Percentiles rank a stretch among this genome's conserved stretches.
Evolutionary conservation across 495 filamentous ascomycete genomes (phyloP).

Genomic region (Penicillium pancosmium): DNA sequence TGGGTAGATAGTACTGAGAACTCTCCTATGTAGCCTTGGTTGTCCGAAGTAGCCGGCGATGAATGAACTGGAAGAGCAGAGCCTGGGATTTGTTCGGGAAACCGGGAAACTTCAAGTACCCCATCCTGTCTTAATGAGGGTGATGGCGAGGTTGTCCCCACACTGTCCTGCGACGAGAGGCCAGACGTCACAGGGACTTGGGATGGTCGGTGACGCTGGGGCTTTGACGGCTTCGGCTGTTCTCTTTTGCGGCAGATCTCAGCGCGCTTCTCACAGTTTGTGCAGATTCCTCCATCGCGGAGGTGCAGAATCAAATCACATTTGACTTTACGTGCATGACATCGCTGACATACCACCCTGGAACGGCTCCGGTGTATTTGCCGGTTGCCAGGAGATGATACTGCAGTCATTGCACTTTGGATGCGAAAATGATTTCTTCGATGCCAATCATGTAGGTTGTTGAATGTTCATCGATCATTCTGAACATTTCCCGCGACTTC

Average conservation of each 20-base stretch:
- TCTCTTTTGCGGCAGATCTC: slow-evolving; percentile 2
- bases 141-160: neutral
- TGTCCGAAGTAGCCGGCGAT: neutral
- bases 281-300: neutral
- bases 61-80: neutral
- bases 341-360: neutral
- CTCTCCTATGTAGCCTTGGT: neutral
- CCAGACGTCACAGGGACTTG: neutral
- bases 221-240: neutral
- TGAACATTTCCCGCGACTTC: neutral
- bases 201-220: neutral
- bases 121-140: neutral
- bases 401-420: neutral
- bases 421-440: neutral
- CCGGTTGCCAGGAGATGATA: neutral
- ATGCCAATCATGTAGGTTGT: neutral
- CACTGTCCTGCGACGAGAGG: neutral
- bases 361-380: neutral
- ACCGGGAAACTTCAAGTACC: neutral
- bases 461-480: neutral
- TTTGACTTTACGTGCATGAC: slow-evolving; percentile 1
- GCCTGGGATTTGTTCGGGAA: neutral
- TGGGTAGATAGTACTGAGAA: neutral
- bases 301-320: neutral
- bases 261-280: neutral